phyloP scores from a whole-genome alignment of 345 rosid species.

The Eucalyptus tenuipes region DNA sequence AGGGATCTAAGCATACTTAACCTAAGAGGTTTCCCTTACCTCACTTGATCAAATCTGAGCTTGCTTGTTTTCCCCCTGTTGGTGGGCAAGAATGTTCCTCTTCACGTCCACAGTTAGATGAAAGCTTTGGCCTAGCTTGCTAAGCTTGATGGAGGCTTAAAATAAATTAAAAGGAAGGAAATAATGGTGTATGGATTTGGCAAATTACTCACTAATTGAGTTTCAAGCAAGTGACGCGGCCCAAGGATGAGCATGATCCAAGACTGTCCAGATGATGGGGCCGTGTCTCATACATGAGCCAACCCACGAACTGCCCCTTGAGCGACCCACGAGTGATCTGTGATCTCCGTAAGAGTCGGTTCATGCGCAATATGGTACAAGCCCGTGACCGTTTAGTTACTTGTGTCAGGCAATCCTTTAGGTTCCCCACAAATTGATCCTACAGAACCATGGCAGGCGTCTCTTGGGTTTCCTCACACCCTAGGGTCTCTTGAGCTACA shows the following conservation, averaged over 20 bases:
- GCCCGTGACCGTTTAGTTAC: accelerated
- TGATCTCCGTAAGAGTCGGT: no score
- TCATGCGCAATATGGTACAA: no score
- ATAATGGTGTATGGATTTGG: not conserved
- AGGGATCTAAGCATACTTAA: not conserved
- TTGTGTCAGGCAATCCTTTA: no score
- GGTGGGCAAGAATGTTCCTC: not conserved
- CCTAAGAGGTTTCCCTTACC: not conserved
- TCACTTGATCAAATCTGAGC: not conserved
- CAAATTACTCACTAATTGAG: not conserved
- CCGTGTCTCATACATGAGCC: no score
- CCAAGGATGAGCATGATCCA: no score
- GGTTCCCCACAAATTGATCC: no score
- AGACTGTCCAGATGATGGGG: no score
- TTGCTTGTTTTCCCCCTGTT: not conserved
- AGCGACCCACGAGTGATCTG: no score
- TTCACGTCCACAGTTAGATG: not conserved
- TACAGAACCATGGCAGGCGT: accelerated
- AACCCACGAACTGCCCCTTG: accelerated
- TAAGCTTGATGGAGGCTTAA: not conserved
- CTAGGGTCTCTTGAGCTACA: no score
- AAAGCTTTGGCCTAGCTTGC: not conserved
- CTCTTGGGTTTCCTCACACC: no score
- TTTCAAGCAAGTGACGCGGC: not conserved
- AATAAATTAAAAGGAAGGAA: not conserved